phyloP scores from a whole-genome alignment of 805 yeast genomes.

The Lipomyces yamanashiensis region DNA sequence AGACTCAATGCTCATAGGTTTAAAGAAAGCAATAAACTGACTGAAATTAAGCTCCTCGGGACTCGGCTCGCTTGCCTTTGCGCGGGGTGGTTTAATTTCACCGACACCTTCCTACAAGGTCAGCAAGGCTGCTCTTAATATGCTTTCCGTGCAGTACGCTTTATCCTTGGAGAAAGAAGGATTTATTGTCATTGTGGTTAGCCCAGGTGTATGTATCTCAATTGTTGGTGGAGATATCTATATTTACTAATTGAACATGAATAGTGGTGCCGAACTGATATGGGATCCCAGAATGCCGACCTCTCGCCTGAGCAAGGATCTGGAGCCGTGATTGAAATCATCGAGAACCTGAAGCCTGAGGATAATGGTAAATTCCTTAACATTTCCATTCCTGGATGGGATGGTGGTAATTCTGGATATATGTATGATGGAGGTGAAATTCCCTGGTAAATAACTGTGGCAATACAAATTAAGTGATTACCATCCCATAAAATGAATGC shows the following conservation, averaged over 20 bases:
- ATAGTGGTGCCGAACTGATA: conserved; percentile 1
- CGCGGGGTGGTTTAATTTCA: neutral
- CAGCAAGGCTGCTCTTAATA: conserved; percentile 1
- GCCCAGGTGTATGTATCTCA: neutral
- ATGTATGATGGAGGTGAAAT: neutral
- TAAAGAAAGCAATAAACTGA: too few relatives aligned
- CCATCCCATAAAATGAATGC: too few relatives aligned
- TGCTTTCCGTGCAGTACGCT: neutral
- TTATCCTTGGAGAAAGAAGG: neutral
- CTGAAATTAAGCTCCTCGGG: neutral
- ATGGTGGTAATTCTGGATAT: too few relatives aligned
- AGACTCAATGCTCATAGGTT: neutral
- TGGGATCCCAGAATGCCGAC: conserved; percentile 5
- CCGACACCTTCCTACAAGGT: neutral
- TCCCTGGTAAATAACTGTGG: too few relatives aligned
- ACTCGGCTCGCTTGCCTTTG: neutral
- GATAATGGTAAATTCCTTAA: neutral
- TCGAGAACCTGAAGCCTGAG: neutral
- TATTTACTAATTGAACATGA: too few relatives aligned
- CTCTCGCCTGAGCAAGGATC: neutral
- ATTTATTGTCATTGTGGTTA: neutral
- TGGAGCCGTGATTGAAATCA: neutral
- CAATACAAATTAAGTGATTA: too few relatives aligned
- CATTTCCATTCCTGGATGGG: neutral
- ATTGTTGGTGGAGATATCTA: too few relatives aligned